A percentile compares a stretch with the other conserved stretches of the same genome.
These are phyloP conservation scores for Strigomonas galati DNA, from an alignment of 208 protist genomes.

Conservation along the genomic window DNA sequence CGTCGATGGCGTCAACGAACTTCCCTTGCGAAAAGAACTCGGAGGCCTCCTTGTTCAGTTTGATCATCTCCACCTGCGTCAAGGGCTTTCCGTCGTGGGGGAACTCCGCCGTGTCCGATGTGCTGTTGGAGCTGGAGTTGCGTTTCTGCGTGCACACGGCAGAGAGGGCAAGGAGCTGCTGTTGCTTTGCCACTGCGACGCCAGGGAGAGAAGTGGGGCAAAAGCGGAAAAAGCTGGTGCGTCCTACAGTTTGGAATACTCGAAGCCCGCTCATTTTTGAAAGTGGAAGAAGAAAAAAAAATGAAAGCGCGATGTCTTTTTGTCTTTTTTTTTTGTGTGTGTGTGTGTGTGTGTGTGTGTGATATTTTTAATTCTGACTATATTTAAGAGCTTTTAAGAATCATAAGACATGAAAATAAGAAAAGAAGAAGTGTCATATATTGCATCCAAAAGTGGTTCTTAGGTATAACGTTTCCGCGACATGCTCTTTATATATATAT, in stretches of 20 bases:
- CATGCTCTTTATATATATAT: too few relatives aligned
- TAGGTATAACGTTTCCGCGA: too few relatives aligned
- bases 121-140: background rate
- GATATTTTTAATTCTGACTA: background rate
- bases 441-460: too few relatives aligned
- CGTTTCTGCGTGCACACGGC: background rate
- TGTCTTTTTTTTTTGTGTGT: too few relatives aligned
- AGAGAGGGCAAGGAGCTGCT: constrained; percentile 6
- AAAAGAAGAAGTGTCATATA: background rate
- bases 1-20: constrained; percentile 56
- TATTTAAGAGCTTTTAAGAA: background rate
- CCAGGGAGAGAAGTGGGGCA: background rate
- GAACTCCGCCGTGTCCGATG: background rate
- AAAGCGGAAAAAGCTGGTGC: background rate
- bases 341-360: background rate
- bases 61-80: constrained; percentile 40
- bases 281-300: too few relatives aligned
- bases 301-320: too few relatives aligned
- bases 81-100: constrained; percentile 11
- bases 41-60: constrained; percentile 55
- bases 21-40: constrained; percentile 62
- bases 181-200: background rate
- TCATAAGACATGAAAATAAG: background rate
- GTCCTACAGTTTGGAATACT: too few relatives aligned
- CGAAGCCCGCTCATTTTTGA: too few relatives aligned